Conservation (phyloP, 352 stramenopile genomes). For the Plasmopara halstedii region DNA sequence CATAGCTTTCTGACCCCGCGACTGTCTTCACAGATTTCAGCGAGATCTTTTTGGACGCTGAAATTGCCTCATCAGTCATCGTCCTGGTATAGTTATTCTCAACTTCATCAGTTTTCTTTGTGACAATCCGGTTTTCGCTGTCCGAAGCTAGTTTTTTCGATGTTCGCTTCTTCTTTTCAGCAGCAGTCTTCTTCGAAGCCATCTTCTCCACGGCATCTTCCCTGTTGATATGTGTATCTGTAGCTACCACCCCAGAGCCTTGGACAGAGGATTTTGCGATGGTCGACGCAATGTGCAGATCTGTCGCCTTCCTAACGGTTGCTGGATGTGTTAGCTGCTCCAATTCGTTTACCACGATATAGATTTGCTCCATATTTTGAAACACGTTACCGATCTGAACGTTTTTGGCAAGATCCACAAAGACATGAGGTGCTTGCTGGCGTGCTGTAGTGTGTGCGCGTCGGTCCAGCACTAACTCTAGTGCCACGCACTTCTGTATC, state of each 20-base stretch:
- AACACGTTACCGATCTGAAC: conserved; percentile 73
- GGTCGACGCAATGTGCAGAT: background rate
- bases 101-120: background rate
- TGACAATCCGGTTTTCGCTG: conserved; percentile 4
- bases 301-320: conserved; percentile 2
- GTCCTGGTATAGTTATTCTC: conserved; percentile 13
- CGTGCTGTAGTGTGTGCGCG: conserved; percentile 21
- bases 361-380: conserved; percentile 73
- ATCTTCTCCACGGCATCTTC: conserved; percentile 7
- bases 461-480: conserved; percentile 43
- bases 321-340: conserved; percentile 8
- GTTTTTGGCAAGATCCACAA: conserved; percentile 73
- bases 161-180: conserved; percentile 5
- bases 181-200: conserved; percentile 4
- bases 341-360: conserved; percentile 37
- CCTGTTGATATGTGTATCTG: conserved; percentile 9
- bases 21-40: conserved; percentile 3
- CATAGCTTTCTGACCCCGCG: background rate
- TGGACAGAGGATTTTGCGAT: conserved; percentile 1
- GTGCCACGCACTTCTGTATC: conserved; percentile 65
- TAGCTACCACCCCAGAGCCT: conserved; percentile 4
- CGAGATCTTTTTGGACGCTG: background rate
- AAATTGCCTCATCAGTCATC: conserved; percentile 6
- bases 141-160: conserved; percentile 9
- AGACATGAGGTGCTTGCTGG: conserved; percentile 36